Evolutionary conservation across 352 stramenopile species (phyloP).

Genomic region (Globisporangium radiosum): DNA sequence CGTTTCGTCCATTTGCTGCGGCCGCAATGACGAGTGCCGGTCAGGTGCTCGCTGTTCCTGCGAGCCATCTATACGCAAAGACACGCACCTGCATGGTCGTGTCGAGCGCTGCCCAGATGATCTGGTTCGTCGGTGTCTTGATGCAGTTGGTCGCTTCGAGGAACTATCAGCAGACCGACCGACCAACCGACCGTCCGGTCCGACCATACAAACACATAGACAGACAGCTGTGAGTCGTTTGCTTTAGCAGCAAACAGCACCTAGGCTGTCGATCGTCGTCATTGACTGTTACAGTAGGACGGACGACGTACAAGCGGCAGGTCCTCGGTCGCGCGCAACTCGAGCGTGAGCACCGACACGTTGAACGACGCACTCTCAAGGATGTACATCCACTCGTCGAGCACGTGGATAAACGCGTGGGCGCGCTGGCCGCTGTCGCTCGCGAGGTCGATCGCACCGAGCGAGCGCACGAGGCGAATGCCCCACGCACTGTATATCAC

Average conservation of each 20-base stretch:
- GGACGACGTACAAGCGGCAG: constrained; percentile 42
- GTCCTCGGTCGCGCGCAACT: constrained; percentile 65
- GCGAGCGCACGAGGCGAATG: constrained; percentile 40
- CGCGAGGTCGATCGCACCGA: constrained; percentile 53
- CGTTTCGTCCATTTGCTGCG: constrained; percentile 71
- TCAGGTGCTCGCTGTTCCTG: too few relatives aligned
- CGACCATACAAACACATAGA: too few relatives aligned
- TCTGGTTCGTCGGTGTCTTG: constrained; percentile 74
- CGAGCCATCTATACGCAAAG: too few relatives aligned
- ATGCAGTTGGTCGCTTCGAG: constrained; percentile 65
- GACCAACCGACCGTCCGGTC: too few relatives aligned
- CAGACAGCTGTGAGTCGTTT: too few relatives aligned
- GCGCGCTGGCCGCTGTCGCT: constrained; percentile 36
- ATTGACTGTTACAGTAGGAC: too few relatives aligned
- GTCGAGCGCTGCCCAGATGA: constrained; percentile 75
- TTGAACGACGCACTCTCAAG: constrained; percentile 79
- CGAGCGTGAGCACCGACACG: constrained; percentile 49
- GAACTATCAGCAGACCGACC: constrained; percentile 31
- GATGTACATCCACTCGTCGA: constrained; percentile 87
- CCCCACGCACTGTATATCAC: constrained; percentile 46
- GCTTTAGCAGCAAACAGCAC: too few relatives aligned
- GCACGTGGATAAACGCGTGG: constrained; percentile 45
- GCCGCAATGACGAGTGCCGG: background rate
- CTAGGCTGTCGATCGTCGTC: too few relatives aligned
- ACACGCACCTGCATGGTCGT: constrained; percentile 74